A percentile compares a stretch with the other conserved stretches of the same genome.
Conservation (phyloP, 2,329 filamentous ascomycete species). For the Xylaria sp. region DNA sequence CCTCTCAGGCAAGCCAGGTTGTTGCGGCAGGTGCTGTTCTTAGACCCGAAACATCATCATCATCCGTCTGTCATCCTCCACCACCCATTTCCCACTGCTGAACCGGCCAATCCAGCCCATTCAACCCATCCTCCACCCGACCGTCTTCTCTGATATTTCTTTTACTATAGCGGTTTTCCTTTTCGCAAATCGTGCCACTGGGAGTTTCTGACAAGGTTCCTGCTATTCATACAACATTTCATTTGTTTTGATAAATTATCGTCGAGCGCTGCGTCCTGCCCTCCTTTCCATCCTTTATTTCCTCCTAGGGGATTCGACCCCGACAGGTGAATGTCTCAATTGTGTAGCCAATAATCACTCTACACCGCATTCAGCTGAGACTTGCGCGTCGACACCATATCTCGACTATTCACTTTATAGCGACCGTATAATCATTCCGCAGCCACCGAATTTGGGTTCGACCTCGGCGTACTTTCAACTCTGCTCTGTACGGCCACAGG, state of each 20-base stretch:
- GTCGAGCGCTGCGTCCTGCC: conserved; percentile 24
- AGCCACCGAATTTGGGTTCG: conserved; percentile 23
- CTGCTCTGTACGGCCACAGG: conserved; percentile 33
- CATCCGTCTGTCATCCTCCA: conserved; percentile 40
- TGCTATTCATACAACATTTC: conserved; percentile 23
- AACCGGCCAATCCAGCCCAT: conserved; percentile 36
- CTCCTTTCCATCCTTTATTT: conserved; percentile 29
- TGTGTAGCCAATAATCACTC: conserved; percentile 37
- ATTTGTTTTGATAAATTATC: conserved; percentile 25
- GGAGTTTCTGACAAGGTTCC: conserved; percentile 9
- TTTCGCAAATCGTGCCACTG: conserved; percentile 10
- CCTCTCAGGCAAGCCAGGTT: conserved; percentile 12
- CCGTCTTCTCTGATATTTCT: conserved; percentile 30
- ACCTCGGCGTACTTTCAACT: conserved; percentile 25
- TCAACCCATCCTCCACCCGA: conserved; percentile 27
- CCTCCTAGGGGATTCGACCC: conserved; percentile 23
- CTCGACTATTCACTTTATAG: conserved; percentile 15
- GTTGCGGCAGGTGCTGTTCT: conserved; percentile 30
- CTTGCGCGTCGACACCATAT: conserved; percentile 26
- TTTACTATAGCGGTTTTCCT: conserved; percentile 26
- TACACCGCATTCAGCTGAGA: conserved; percentile 31
- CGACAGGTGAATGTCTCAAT: conserved; percentile 40
- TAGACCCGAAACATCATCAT: conserved; percentile 36
- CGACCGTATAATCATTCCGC: conserved; percentile 9
- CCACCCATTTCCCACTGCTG: conserved; percentile 30